Conservation (phyloP, 805 yeast genomes). For the Suhomyces emberorum region DNA sequence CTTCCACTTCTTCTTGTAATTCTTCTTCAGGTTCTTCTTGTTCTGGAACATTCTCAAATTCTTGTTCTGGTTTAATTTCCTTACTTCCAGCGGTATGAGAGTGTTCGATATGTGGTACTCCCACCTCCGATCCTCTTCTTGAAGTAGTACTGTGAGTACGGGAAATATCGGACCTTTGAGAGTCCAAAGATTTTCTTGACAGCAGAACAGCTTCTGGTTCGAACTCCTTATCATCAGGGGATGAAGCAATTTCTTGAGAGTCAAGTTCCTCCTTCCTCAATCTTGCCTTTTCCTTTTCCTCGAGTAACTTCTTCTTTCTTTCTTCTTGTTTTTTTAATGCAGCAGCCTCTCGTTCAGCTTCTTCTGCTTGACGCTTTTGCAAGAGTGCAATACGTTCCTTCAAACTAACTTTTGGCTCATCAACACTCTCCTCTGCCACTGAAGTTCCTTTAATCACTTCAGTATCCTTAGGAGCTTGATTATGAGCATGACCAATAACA, state of each 20-base stretch:
- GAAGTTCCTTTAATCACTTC: constrained; percentile 24
- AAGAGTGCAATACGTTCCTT: constrained; percentile 83
- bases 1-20: constrained; percentile 7
- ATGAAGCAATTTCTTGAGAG: constrained; percentile 4
- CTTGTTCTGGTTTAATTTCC: constrained; percentile 2
- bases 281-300: constrained; percentile 25
- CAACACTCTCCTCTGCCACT: constrained; percentile 39
- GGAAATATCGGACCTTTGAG: neutral
- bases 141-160: constrained; percentile 1
- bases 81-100: constrained; percentile 5
- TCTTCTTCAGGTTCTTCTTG: constrained; percentile 12
- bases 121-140: constrained; percentile 1
- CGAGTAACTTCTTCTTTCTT: constrained; percentile 43
- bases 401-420: constrained; percentile 72
- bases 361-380: constrained; percentile 78
- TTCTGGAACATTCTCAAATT: constrained; percentile 15
- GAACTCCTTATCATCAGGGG: constrained; percentile 3
- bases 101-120: neutral
- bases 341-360: constrained; percentile 67
- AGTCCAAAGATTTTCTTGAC: constrained; percentile 6
- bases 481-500: constrained; percentile 28
- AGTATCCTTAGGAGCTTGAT: constrained; percentile 17
- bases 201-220: constrained; percentile 2
- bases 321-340: constrained; percentile 51
- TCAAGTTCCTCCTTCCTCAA: constrained; percentile 16